A percentile compares a stretch with the other conserved stretches of the same genome.
phyloP scores from a whole-genome alignment of 202 grass and related monocot genomes.

The Musa balbisiana region DNA sequence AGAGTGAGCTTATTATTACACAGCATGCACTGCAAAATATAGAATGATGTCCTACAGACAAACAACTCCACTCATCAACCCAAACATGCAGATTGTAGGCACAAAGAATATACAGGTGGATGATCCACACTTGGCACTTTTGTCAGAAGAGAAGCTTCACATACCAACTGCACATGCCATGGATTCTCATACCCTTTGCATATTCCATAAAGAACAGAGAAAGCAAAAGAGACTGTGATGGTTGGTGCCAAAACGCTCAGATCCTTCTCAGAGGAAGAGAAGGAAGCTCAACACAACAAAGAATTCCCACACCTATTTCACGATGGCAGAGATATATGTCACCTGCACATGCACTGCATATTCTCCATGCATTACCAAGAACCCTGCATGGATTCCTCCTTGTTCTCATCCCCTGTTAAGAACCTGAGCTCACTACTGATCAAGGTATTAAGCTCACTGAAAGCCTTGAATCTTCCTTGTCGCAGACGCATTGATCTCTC shows the following conservation, averaged over 20 bases:
- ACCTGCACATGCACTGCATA: neutral
- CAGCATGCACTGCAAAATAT: no score
- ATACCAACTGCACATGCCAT: neutral
- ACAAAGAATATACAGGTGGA: neutral
- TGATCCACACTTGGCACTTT: neutral
- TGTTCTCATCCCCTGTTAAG: neutral
- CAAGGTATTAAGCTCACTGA: no score
- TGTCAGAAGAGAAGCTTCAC: neutral
- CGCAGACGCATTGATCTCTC: constrained; percentile 8
- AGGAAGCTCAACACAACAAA: no score
- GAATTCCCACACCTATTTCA: no score
- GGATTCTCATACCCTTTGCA: neutral
- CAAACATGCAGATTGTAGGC: neutral
- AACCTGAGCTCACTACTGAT: neutral
- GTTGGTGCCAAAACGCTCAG: neutral
- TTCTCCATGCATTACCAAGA: neutral
- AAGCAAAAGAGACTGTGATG: neutral
- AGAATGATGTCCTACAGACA: no score
- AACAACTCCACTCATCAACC: no score
- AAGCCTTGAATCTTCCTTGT: no score
- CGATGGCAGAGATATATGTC: neutral
- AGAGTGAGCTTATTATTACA: no score
- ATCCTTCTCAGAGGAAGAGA: neutral
- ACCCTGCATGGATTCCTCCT: constrained; percentile 2
- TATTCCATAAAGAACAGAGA: neutral